These are phyloP conservation scores for Posidonia australis DNA, from an alignment of 106 monocot genomes.

Conservation along the genomic window DNA sequence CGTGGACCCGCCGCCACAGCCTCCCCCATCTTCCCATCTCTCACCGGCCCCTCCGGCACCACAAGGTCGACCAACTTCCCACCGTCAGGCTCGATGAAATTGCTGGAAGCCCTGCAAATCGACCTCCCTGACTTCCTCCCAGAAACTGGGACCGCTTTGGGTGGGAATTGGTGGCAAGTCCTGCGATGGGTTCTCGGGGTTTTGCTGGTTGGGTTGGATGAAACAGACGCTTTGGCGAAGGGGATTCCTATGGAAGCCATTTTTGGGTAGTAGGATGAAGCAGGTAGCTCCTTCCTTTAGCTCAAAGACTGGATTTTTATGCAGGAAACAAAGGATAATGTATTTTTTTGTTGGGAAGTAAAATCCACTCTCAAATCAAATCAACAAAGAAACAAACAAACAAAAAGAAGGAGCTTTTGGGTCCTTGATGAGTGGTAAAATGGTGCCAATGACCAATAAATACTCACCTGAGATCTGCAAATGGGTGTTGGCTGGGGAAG, in stretches of 20 bases:
- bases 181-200: neutral
- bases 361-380: too few species aligned
- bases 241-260: conserved; percentile 10
- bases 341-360: neutral
- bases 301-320: neutral
- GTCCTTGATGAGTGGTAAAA: too few species aligned
- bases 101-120: conserved; percentile 6
- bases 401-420: too few species aligned
- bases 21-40: conserved; percentile 43
- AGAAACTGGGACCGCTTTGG: neutral
- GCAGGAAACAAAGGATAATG: neutral
- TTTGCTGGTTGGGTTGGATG: neutral
- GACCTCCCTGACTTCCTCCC: neutral
- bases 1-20: conserved; percentile 27
- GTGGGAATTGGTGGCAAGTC: neutral
- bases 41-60: conserved; percentile 26
- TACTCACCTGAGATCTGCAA: neutral
- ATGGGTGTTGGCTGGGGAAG: neutral
- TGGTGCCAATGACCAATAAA: neutral
- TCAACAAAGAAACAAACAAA: too few species aligned
- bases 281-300: neutral
- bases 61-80: conserved; percentile 74
- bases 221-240: neutral
- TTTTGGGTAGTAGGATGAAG: neutral
- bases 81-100: conserved; percentile 86